Percentiles rank a stretch among this genome's conserved stretches.
phyloP scores from a whole-genome alignment of 805 yeast genomes.

The Lipomyces anomalus region DNA sequence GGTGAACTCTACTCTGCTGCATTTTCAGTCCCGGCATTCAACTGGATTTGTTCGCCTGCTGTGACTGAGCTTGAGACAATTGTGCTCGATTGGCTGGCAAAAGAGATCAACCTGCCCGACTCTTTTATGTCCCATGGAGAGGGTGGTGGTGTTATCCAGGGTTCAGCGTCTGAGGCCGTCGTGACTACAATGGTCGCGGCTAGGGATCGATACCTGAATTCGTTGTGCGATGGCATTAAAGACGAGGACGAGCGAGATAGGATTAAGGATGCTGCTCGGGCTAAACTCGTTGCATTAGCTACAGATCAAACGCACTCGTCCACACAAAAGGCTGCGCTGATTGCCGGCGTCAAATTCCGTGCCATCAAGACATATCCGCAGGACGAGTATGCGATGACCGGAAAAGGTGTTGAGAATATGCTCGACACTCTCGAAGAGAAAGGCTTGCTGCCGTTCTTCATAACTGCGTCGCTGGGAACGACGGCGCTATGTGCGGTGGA shows the following conservation, averaged over 20 bases:
- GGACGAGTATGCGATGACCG: conserved; percentile 22
- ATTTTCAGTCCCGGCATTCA: conserved; percentile 27
- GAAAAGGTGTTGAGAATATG: conserved; percentile 13
- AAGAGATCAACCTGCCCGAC: conserved; percentile 20
- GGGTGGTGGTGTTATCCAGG: conserved; percentile 29
- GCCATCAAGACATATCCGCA: conserved; percentile 19
- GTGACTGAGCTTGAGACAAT: conserved; percentile 27
- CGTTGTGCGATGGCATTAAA: conserved; percentile 20
- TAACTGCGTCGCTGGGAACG: conserved; percentile 26
- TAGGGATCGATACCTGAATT: conserved; percentile 24
- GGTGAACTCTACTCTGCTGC: conserved; percentile 27
- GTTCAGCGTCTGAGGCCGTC: conserved; percentile 27
- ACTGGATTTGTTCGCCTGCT: conserved; percentile 28
- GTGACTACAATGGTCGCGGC: conserved; percentile 27
- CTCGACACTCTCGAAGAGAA: conserved; percentile 12
- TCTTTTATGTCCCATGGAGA: conserved; percentile 20
- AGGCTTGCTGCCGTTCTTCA: conserved; percentile 23
- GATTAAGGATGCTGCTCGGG: conserved; percentile 21
- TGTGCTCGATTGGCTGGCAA: conserved; percentile 28
- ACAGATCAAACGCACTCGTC: conserved; percentile 27
- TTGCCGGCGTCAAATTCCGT: conserved; percentile 23
- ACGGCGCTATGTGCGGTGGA: conserved; percentile 27
- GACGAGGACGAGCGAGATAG: conserved; percentile 18
- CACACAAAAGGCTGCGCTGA: conserved; percentile 27
- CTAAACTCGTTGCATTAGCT: conserved; percentile 24